A percentile compares a stretch with the other conserved stretches of the same genome.
Evolutionary conservation across 257 asterid genomes (phyloP).

Genomic region (Nemophila menziesii): DNA sequence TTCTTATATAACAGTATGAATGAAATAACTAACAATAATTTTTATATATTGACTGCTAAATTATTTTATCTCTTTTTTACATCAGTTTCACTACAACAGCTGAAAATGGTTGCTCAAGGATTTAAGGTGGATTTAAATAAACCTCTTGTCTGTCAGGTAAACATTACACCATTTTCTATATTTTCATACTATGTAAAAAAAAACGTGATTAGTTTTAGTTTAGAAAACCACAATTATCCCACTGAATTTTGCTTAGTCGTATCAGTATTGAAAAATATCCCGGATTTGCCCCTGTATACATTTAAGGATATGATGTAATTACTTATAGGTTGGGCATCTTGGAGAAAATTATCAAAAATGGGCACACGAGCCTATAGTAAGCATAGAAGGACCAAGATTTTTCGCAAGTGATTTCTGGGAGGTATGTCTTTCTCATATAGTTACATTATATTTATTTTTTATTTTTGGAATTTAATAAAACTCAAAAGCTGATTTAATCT

Average conservation of each 20-base stretch:
- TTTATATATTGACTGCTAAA: neutral
- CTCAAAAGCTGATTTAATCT: conserved; percentile 8
- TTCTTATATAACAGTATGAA: neutral
- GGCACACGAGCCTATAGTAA: conserved; percentile 90
- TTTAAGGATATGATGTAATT: no score
- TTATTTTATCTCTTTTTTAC: neutral
- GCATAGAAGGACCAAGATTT: conserved; percentile 83
- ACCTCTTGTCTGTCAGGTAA: conserved; percentile 86
- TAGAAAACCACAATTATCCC: no score
- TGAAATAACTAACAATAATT: neutral
- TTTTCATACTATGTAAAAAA: neutral
- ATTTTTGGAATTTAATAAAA: neutral
- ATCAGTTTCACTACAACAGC: conserved; percentile 19
- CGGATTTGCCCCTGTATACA: no score
- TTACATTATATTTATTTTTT: neutral
- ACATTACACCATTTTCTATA: neutral
- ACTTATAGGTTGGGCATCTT: conserved; percentile 79
- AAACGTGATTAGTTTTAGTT: no score
- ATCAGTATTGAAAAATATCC: no score
- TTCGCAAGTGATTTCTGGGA: conserved; percentile 72
- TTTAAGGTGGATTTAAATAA: conserved; percentile 64
- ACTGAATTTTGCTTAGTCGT: neutral
- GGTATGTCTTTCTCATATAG: conserved; percentile 26
- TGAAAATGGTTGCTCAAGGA: conserved; percentile 59
- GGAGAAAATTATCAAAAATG: conserved; percentile 82